Percentiles rank a stretch among this genome's conserved stretches.
These are phyloP conservation scores for Aspergillus ruber DNA, from an alignment of 2,329 filamentous ascomycete species.

Conservation along the genomic window DNA sequence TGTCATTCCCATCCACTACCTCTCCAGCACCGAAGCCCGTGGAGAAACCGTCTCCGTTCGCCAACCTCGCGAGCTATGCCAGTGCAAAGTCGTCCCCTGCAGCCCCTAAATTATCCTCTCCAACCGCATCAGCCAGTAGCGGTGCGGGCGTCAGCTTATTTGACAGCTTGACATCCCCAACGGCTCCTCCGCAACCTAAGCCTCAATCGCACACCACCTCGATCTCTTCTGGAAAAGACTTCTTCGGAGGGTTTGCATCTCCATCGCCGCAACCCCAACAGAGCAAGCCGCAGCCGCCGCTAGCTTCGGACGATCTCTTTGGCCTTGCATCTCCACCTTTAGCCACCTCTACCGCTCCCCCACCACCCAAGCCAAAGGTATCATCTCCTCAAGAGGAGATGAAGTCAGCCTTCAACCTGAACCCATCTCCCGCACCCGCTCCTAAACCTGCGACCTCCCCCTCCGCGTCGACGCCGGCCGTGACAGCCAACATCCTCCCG, in stretches of 20 bases:
- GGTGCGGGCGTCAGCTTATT: constrained; percentile 64
- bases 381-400: constrained; percentile 33
- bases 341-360: constrained; percentile 34
- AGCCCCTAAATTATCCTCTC: constrained; percentile 43
- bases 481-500: constrained; percentile 30
- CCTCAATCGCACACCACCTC: constrained; percentile 42
- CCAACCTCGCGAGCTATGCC: constrained; percentile 52
- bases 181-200: constrained; percentile 41
- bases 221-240: constrained; percentile 54
- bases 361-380: constrained; percentile 35
- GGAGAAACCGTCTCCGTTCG: constrained; percentile 58
- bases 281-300: constrained; percentile 35
- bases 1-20: constrained; percentile 54
- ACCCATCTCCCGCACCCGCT: constrained; percentile 37
- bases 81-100: constrained; percentile 39
- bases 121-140: constrained; percentile 53
- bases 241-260: constrained; percentile 57
- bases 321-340: constrained; percentile 57
- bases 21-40: constrained; percentile 31
- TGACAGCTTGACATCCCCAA: constrained; percentile 59
- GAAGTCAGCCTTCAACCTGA: constrained; percentile 74
- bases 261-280: constrained; percentile 36
- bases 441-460: constrained; percentile 35
- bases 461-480: constrained; percentile 39
- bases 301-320: constrained; percentile 70